Evolutionary conservation across 2,329 filamentous ascomycete genomes (phyloP).

Genomic region (Stagonosporopsis rhizophila): DNA sequence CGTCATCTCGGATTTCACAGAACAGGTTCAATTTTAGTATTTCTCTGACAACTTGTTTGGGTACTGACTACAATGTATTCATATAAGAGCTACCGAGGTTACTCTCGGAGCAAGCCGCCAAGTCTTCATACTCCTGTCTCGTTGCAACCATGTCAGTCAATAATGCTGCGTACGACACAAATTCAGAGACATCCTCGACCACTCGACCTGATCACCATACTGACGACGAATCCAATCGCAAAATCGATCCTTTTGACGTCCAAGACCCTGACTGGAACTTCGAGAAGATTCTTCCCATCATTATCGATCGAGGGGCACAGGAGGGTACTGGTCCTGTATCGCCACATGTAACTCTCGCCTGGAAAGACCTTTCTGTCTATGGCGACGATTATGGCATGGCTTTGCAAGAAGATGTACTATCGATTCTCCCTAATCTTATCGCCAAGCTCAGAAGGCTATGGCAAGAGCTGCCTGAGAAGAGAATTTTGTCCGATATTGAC

Average conservation of each 20-base stretch:
- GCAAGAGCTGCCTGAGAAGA: neutral
- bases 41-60: neutral
- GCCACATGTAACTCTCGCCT: neutral
- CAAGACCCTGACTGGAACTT: neutral
- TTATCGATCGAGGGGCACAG: neutral
- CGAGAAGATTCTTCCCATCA: neutral
- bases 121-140: neutral
- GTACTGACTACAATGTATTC: neutral
- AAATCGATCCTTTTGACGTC: neutral
- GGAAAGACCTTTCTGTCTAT: neutral
- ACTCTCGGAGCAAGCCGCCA: neutral
- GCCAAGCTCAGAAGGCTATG: neutral
- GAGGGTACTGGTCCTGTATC: neutral
- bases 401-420: neutral
- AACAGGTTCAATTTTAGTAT: neutral
- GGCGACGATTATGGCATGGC: neutral
- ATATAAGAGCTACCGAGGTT: neutral
- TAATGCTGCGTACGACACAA: neutral
- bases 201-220: neutral
- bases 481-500: conserved; percentile 70
- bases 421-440: neutral
- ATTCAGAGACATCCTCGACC: neutral
- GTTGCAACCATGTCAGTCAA: neutral
- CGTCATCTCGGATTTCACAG: neutral
- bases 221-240: neutral